Evolutionary conservation across 1,284 basidiomycete species (phyloP).

Genomic region (Sanghuangporus weigelae): DNA sequence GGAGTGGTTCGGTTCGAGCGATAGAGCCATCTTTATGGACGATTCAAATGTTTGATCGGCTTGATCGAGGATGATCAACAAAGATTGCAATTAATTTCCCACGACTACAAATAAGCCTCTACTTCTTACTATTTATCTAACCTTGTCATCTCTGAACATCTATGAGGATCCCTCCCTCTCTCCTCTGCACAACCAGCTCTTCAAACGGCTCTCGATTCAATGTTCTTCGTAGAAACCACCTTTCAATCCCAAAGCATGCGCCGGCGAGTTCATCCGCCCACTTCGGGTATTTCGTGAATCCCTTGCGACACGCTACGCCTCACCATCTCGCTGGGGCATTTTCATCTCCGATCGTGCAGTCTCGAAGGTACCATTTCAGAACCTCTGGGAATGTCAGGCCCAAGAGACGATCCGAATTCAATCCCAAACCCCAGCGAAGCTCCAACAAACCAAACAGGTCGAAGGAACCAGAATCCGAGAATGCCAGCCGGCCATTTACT

Average conservation of each 20-base stretch:
- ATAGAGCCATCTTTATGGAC: not conserved
- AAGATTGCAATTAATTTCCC: not conserved
- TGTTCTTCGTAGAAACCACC: not conserved
- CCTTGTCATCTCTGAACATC: not conserved
- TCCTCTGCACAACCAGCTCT: not conserved
- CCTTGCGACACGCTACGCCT: not conserved
- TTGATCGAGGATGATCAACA: not conserved
- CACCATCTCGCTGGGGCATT: not conserved
- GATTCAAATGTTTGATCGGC: not conserved
- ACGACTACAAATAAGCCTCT: not conserved
- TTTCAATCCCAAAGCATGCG: not conserved
- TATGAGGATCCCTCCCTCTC: not conserved
- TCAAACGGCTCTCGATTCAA: not conserved
- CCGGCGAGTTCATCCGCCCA: not conserved
- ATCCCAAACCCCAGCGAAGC: not conserved
- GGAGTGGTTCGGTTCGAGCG: not conserved
- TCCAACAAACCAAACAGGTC: not conserved
- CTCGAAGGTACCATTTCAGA: not conserved
- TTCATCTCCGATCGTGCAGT: not conserved
- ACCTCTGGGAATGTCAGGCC: not conserved
- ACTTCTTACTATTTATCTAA: not conserved
- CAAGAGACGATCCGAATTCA: not conserved
- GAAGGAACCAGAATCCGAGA: not conserved
- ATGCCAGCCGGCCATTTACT: not conserved
- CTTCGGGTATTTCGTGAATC: constrained; percentile 1